Evolutionary conservation across 306 rosid genomes (phyloP).

Genomic region (Vigna radiata): DNA sequence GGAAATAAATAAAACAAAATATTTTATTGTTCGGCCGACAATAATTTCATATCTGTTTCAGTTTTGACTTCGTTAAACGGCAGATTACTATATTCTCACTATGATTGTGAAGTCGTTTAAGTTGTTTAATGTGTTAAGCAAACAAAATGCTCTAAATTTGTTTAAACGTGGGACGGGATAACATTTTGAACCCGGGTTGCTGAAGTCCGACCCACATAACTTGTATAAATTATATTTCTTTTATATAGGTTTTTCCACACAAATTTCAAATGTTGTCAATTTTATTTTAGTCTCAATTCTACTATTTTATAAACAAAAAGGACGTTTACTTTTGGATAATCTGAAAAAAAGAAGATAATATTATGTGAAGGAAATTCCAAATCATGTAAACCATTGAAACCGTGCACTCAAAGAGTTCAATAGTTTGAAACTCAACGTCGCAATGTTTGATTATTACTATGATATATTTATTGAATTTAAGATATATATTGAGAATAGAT

Average conservation of each 20-base stretch:
- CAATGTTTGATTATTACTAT: neutral
- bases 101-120: neutral
- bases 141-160: neutral
- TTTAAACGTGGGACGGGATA: too few relatives aligned
- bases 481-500: too few relatives aligned
- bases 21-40: neutral
- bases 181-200: neutral
- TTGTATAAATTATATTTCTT: neutral
- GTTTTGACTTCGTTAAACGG: neutral
- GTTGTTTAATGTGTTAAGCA: neutral
- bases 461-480: too few relatives aligned
- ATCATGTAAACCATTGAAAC: conserved; percentile 32
- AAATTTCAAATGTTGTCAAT: too few relatives aligned
- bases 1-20: neutral
- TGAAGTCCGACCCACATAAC: too few relatives aligned
- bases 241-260: neutral
- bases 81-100: neutral
- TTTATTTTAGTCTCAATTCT: too few relatives aligned
- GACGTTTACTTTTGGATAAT: too few relatives aligned
- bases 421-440: neutral
- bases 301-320: too few relatives aligned
- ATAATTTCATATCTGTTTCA: neutral
- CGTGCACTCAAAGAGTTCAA: neutral
- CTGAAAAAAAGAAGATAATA: neutral
- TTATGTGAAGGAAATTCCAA: neutral